Conservation (phyloP, 371 early-diverging fungal species). For the Actinomucor elegans region DNA sequence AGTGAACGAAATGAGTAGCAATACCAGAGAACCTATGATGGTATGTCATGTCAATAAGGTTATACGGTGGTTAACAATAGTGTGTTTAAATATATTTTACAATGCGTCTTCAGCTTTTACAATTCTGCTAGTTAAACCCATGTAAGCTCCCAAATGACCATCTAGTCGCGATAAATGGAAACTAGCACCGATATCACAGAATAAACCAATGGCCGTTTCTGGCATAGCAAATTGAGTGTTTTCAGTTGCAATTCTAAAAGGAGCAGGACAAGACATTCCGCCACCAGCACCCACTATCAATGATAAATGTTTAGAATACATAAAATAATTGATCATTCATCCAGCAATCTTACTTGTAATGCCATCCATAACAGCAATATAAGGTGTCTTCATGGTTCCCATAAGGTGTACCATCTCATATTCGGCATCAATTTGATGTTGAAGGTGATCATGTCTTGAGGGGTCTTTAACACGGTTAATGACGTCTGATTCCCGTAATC, state of each 20-base stretch:
- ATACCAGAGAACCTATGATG: conserved; percentile 75
- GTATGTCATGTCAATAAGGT: too few species aligned
- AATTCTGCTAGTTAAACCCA: conserved; percentile 84
- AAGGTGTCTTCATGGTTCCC: conserved; percentile 79
- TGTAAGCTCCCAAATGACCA: conserved; percentile 85
- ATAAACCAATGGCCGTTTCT: conserved; percentile 90
- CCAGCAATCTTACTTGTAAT: conserved; percentile 87
- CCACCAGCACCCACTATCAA: conserved; percentile 91
- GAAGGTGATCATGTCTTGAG: not conserved
- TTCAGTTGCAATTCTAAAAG: conserved; percentile 94
- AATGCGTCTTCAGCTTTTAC: conserved; percentile 82
- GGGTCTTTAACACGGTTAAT: conserved; percentile 1
- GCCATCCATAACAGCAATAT: conserved; percentile 85
- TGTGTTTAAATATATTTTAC: too few species aligned
- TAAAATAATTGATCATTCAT: too few species aligned
- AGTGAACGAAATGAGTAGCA: conserved; percentile 92
- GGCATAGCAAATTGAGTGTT: conserved; percentile 92
- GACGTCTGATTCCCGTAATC: conserved; percentile 12
- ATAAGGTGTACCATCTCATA: conserved; percentile 86
- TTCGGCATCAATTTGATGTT: conserved; percentile 54
- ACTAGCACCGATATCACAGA: conserved; percentile 94
- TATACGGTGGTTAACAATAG: too few species aligned
- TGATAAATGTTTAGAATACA: too few species aligned
- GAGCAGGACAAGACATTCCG: conserved; percentile 88
- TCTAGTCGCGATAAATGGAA: conserved; percentile 92